Evolutionary conservation across 2,329 filamentous ascomycete genomes (phyloP), one percentile per base, ranked within the genome.

Genomic region (Venturia oleaginea): DNA sequence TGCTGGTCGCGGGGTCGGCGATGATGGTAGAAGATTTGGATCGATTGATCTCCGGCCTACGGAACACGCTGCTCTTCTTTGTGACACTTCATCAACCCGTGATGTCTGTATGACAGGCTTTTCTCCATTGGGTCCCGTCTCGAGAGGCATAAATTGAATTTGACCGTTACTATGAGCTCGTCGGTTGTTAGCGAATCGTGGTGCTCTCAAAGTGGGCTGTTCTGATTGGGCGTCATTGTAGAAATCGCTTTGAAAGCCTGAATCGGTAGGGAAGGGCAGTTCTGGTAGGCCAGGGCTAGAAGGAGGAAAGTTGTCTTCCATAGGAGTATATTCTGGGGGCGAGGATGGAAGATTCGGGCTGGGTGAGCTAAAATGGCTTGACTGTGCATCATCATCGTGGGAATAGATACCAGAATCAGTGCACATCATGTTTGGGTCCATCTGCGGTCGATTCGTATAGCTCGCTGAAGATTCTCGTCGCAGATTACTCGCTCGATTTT

Each of bases 281-380:
- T 82, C 81, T 62, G 86, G 85, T 32, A 86, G 73, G 27, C 81
- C 77, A 2, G 93, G 94, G 72, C 93, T 97, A 2, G 92, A 96
- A 32, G 87, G 85, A 34, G 85, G 84, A 4, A 88, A 86, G 32
- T 80, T 79, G 37, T 81, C 79, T 43, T 83, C 83, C 68, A 85
- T 83, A 51, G 69, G 69, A 8, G 71, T 67, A 67, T 92, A 86
- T 1, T 95, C 81, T 0, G 94, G 94, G 17, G 93, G 93, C 3
- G 93, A 97, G 0, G 94, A 97, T 1, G 89, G 89, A 69, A 97
- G 91, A 63, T 91, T 90, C n/a, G 64, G 60, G 42, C 59, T 65
- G 27, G 63, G 63, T 13, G 64, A 65, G 24, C 59, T 59, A 42
- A 46, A 46, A 30, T 48, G 37, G 51, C 64, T 78, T 64, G 77